A percentile compares a stretch with the other conserved stretches of the same genome.
These are phyloP conservation scores for Hypocreales sp. DNA, from an alignment of 2,329 filamentous ascomycete genomes.

Conservation along the genomic window DNA sequence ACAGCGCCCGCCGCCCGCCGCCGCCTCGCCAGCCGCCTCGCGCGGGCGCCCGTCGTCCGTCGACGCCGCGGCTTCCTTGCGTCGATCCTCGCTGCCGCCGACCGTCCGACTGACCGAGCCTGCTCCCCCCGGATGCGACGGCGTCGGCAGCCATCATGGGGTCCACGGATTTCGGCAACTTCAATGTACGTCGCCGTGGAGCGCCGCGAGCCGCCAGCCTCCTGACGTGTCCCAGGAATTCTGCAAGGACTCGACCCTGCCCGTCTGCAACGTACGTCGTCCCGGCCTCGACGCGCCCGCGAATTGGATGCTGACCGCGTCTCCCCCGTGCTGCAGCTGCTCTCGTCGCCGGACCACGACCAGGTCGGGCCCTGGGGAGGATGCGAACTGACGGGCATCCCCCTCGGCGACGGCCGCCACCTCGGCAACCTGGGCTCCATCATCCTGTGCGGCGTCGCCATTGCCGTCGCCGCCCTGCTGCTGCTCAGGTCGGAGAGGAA, in stretches of 20 bases:
- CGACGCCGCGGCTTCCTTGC: too few species aligned
- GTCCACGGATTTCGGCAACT: conserved; percentile 46
- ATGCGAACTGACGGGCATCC: conserved; percentile 64
- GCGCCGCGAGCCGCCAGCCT: too few species aligned
- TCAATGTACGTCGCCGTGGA: conserved; percentile 27
- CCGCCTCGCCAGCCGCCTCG: too few species aligned
- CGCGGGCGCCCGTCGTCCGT: too few species aligned
- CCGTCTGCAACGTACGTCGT: conserved; percentile 60
- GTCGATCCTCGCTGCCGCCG: too few species aligned
- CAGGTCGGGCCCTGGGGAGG: conserved; percentile 47
- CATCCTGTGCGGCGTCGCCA: conserved; percentile 62
- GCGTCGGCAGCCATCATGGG: conserved; percentile 31
- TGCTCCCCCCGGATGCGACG: too few species aligned
- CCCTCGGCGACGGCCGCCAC: conserved; percentile 46
- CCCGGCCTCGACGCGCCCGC: not conserved
- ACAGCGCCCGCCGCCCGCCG: too few species aligned
- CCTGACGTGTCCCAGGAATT: conserved; percentile 42
- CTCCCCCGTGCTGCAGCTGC: conserved; percentile 10
- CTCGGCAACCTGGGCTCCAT: conserved; percentile 91
- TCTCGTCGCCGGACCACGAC: conserved; percentile 46
- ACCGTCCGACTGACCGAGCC: too few species aligned
- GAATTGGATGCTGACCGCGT: conserved; percentile 1
- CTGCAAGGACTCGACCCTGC: conserved; percentile 70
- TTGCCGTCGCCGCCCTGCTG: conserved; percentile 50
- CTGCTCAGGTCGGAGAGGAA: conserved; percentile 75